Conservation (phyloP, 2,329 filamentous ascomycete genomes). For the Phialocephala subalpina region DNA sequence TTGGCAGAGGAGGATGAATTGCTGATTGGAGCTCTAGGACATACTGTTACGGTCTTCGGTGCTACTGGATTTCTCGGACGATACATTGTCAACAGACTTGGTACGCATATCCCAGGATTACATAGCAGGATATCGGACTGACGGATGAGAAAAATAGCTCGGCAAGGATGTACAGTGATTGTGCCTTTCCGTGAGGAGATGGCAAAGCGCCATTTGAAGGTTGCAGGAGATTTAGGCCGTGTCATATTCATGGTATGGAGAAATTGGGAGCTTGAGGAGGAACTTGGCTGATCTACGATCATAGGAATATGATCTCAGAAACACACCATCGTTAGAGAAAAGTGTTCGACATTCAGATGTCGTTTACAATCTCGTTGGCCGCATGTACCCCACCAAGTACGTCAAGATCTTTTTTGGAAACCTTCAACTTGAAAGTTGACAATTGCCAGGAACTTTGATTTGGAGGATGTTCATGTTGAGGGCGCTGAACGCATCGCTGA, state of each 20-base stretch:
- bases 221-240: constrained; percentile 91
- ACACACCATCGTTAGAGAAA: constrained; percentile 95
- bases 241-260: constrained; percentile 78
- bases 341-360: constrained; percentile 96
- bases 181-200: constrained; percentile 97
- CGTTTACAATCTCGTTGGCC: constrained; percentile 94
- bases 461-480: constrained; percentile 93
- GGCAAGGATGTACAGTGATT: constrained; percentile 92
- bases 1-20: constrained; percentile 14
- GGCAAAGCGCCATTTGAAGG: constrained; percentile 95
- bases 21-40: constrained; percentile 63
- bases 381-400: constrained; percentile 95
- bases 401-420: constrained; percentile 37
- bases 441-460: constrained; percentile 81
- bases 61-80: constrained; percentile 94
- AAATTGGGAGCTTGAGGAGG: not conserved
- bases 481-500: constrained; percentile 92
- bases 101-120: constrained; percentile 53
- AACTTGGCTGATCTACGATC: not conserved
- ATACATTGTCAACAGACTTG: constrained; percentile 96
- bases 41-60: constrained; percentile 97
- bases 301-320: constrained; percentile 92
- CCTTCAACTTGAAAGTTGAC: constrained; percentile 41
- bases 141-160: constrained; percentile 63
- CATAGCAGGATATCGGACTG: constrained; percentile 26